Evolutionary conservation across 345 rosid genomes (phyloP).

Genomic region (Carallia pectinifolia): DNA sequence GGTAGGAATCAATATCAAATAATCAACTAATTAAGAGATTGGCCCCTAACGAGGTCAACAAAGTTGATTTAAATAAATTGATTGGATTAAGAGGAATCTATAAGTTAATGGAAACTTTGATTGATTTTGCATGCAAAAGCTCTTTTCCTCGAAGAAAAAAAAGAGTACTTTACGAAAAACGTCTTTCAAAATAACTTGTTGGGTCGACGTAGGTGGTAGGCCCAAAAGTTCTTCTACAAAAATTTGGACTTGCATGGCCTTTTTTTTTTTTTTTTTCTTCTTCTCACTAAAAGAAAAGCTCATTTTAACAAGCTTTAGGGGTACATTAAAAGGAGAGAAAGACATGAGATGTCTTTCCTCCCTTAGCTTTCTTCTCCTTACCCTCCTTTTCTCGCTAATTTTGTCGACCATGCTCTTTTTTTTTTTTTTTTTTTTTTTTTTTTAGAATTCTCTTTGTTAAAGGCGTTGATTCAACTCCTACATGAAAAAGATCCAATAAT

Average conservation of each 20-base stretch:
- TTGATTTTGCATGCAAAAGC: slow-evolving; percentile 53
- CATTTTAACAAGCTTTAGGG: slow-evolving; percentile 47
- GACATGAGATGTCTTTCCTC: slow-evolving; percentile 43
- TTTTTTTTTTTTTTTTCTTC: slow-evolving; percentile 8
- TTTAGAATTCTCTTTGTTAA: slow-evolving; percentile 24
- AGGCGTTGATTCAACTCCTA: slow-evolving; percentile 35
- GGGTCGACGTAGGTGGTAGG: slow-evolving; percentile 18
- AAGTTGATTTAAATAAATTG: slow-evolving; percentile 15
- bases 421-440: not conserved
- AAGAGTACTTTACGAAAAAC: slow-evolving; percentile 36
- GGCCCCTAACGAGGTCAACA: slow-evolving; percentile 29
- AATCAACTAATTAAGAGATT: slow-evolving; percentile 20
- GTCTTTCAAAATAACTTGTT: slow-evolving; percentile 9
- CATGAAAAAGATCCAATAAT: slow-evolving; percentile 25
- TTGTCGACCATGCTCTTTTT: not conserved
- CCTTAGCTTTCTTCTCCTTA: slow-evolving; percentile 16
- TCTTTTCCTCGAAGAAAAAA: slow-evolving; percentile 10
- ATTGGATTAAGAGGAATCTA: slow-evolving; percentile 17
- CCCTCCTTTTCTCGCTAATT: not conserved
- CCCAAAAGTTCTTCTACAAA: slow-evolving; percentile 24
- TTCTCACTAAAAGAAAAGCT: slow-evolving; percentile 40
- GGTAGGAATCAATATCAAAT: slow-evolving; percentile 4
- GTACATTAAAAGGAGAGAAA: slow-evolving; percentile 58
- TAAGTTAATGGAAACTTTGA: slow-evolving; percentile 19
- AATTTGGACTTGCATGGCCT: slow-evolving; percentile 29